Evolutionary conservation across 148 eudicot genomes (phyloP), one percentile per base, ranked within the genome.

Genomic region (Spergularia marina): DNA sequence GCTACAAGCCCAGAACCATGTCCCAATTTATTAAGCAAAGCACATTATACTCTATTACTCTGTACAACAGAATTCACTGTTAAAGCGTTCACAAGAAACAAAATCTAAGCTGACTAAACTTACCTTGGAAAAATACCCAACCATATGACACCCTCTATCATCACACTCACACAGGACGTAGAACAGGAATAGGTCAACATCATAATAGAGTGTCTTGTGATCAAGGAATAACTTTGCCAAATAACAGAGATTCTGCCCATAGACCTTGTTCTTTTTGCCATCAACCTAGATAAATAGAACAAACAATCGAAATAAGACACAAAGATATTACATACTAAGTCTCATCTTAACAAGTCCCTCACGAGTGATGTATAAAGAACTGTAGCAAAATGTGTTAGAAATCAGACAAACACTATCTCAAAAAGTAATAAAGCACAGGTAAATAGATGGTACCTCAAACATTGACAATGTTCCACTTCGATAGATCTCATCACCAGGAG

Each of bases 141-240:
- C 98, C 98, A 94, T 94, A 85, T 90, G 98, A 89, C 98, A 94
- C 72, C 98, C 98, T 74, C 97, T 89, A 89, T 94, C 97, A 80
- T 94, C 98, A 81, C 98, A 94, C 82, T 91, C 98, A 73, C 97
- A 94, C 55, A 94, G 87, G 68, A 94, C 90, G 72, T 94, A 94
- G 78, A 94, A 94, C 57, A 94, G 81, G 83, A 94, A 94, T 52
- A 94, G 87, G 74, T 94, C 98, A 56, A 94, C 97, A 44, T 94
- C 98, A 72, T 94, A 94, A 84, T 94, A 94, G 36, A 94, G 96
- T 60, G 98, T 94, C 85, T 94, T 94, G 91, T 94, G 98, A 80
- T 94, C 98, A 68, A 94, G 91, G 84, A 94, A 94, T 76, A 91
- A 68, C 79, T 94, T 94, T 9, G 98, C 98, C 84, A 94, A 73